A percentile compares a stretch with the other conserved stretches of the same genome.
Conservation (phyloP, 2,329 filamentous ascomycete genomes). For the Blastomyces emzantsi region DNA sequence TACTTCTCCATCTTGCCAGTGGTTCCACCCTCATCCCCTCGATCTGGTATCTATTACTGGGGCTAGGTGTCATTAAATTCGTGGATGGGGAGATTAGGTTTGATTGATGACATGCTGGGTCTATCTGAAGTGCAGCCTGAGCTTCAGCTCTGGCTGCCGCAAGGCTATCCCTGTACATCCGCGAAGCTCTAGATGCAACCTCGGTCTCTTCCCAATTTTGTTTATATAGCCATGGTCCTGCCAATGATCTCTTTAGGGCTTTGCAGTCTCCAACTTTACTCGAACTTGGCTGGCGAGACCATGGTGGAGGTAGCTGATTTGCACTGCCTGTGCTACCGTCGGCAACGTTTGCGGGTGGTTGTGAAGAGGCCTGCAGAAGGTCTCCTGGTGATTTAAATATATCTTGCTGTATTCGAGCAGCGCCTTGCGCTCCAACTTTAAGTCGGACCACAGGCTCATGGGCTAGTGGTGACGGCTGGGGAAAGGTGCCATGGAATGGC, state of each 20-base stretch:
- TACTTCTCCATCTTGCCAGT: neutral
- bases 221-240: conserved; percentile 16
- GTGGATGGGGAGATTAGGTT: neutral
- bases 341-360: neutral
- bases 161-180: conserved; percentile 14
- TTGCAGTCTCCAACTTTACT: neutral
- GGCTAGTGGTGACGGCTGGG: neutral
- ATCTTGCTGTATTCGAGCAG: conserved; percentile 18
- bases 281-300: neutral
- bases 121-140: neutral
- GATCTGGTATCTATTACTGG: neutral
- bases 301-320: neutral
- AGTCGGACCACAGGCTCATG: conserved; percentile 17
- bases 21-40: neutral
- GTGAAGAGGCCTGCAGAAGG: neutral
- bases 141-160: conserved; percentile 15
- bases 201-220: conserved; percentile 2
- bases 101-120: neutral
- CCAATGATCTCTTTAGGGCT: conserved; percentile 15
- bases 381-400: neutral
- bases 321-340: neutral
- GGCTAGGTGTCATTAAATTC: neutral
- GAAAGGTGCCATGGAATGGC: neutral
- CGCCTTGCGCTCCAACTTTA: conserved; percentile 19
- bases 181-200: conserved; percentile 12